Conservation (phyloP, 345 rosid genomes). For the Citropsis articulata region DNA sequence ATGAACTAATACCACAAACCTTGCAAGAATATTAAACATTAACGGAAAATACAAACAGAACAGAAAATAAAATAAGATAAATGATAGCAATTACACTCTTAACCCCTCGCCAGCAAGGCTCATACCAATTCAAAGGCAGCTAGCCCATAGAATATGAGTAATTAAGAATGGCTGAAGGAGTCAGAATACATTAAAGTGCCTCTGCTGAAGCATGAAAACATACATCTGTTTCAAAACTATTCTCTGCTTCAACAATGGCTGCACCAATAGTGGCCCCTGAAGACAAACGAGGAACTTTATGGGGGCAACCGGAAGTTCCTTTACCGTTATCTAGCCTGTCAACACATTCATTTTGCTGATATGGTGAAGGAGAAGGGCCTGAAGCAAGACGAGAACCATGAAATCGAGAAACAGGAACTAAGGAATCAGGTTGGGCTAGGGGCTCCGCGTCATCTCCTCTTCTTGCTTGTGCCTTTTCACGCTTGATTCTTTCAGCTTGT, state of each 20-base stretch:
- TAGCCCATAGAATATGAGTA: constrained; percentile 36
- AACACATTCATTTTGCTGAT: constrained; percentile 31
- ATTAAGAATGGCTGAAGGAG: constrained; percentile 38
- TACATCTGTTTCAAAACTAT: constrained; percentile 75
- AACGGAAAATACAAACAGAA: constrained; percentile 6
- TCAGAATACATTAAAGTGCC: constrained; percentile 40
- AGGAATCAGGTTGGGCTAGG: constrained; percentile 44
- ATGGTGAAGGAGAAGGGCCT: constrained; percentile 79
- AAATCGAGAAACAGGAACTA: constrained; percentile 74
- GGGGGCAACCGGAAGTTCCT: constrained; percentile 30
- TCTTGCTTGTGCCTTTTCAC: constrained; percentile 53
- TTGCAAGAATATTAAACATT: neutral
- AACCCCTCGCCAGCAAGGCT: constrained; percentile 52
- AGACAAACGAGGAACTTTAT: constrained; percentile 50
- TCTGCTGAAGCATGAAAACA: constrained; percentile 48
- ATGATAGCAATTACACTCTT: constrained; percentile 17
- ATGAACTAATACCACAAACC: neutral
- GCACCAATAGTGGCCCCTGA: constrained; percentile 64
- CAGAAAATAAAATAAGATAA: neutral
- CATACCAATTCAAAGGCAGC: constrained; percentile 44
- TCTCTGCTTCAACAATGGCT: constrained; percentile 76
- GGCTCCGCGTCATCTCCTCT: constrained; percentile 65
- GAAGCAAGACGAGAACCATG: constrained; percentile 92
- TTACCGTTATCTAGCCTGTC: constrained; percentile 18
- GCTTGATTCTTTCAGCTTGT: constrained; percentile 68